A percentile compares a stretch with the other conserved stretches of the same genome.
phyloP scores from a whole-genome alignment of 1,284 basidiomycete species.

The Kwoniella shivajii region DNA sequence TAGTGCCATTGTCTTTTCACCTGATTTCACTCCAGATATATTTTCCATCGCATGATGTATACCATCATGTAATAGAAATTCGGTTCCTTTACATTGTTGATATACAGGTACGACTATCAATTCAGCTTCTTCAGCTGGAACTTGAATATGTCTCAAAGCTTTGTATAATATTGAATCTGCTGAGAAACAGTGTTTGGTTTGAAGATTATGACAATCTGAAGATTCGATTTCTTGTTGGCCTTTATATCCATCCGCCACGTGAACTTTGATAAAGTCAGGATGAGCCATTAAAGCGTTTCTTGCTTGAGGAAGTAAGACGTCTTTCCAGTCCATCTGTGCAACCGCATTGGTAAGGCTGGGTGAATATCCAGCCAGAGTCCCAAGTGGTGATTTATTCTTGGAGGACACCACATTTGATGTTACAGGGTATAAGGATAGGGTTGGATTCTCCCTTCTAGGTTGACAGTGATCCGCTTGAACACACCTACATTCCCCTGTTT shows the following conservation, averaged over 20 bases:
- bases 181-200: conserved; percentile 49
- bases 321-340: conserved; percentile 39
- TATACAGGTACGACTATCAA: conserved; percentile 56
- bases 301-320: conserved; percentile 49
- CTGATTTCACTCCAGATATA: conserved; percentile 45
- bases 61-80: conserved; percentile 52
- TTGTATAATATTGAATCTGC: conserved; percentile 52
- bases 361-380: conserved; percentile 29
- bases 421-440: conserved; percentile 29
- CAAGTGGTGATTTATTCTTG: conserved; percentile 23
- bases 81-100: conserved; percentile 49
- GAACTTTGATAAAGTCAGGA: conserved; percentile 48
- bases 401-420: background rate
- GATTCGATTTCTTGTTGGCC: conserved; percentile 42
- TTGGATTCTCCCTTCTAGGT: conserved; percentile 37
- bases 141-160: conserved; percentile 46
- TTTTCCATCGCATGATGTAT: conserved; percentile 43
- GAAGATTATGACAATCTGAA: conserved; percentile 46
- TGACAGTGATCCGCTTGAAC: conserved; percentile 50
- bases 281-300: conserved; percentile 36
- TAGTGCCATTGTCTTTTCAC: conserved; percentile 43
- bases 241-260: conserved; percentile 47
- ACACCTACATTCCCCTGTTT: conserved; percentile 53
- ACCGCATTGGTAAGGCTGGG: conserved; percentile 34
- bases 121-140: conserved; percentile 54